Conservation (phyloP, 768 basidiomycete genomes). For the Tulasnella sp. region DNA sequence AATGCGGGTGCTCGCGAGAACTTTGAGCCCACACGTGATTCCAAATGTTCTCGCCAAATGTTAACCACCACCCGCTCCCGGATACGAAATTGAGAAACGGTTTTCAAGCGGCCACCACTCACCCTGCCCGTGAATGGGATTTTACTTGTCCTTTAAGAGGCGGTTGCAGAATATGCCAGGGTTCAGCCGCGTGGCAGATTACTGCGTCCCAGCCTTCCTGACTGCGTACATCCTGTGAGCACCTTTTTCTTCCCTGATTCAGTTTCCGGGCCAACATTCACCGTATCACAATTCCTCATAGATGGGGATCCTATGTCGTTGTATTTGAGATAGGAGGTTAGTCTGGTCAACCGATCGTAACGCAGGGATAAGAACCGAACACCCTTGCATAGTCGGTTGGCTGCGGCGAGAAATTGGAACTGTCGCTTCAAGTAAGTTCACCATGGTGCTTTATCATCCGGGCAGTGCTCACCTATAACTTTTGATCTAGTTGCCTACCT, state of each 20-base stretch:
- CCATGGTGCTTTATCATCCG: too few species aligned
- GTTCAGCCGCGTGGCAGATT: not conserved
- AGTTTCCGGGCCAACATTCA: not conserved
- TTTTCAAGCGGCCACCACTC: not conserved
- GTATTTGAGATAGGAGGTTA: not conserved
- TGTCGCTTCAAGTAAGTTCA: not conserved
- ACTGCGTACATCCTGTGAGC: not conserved
- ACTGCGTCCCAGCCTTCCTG: not conserved
- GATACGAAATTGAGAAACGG: not conserved
- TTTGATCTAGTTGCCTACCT: not conserved
- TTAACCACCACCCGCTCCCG: not conserved
- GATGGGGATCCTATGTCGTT: not conserved
- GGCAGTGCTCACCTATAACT: not conserved
- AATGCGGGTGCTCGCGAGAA: too few species aligned
- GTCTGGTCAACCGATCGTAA: not conserved
- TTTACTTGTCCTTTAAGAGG: not conserved
- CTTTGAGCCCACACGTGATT: too few species aligned
- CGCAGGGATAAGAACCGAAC: not conserved
- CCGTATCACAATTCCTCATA: not conserved
- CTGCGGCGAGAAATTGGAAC: not conserved
- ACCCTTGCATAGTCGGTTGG: not conserved
- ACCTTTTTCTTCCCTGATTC: not conserved
- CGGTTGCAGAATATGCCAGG: not conserved
- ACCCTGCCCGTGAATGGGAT: not conserved
- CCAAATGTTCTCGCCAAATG: too few species aligned